Evolutionary conservation across 2,329 filamentous ascomycete genomes (phyloP), one percentile per base, ranked within the genome.

Genomic region (Xylariales sp.): DNA sequence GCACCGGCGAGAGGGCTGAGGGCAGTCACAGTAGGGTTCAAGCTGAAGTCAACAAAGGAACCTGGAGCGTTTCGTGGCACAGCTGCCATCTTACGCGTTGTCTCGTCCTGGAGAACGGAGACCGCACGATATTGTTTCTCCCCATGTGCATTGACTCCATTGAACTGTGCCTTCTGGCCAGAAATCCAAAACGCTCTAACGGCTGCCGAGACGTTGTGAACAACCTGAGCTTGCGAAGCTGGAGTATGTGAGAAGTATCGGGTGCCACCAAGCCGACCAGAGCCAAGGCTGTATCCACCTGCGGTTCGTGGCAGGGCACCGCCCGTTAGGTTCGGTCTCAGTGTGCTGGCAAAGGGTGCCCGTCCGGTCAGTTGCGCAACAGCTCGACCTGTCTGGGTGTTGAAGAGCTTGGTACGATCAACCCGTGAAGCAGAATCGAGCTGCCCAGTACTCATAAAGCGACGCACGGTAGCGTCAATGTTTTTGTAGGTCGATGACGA

Each of bases 181-280:
- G 86, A 89, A n/a, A 95, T 73, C 65, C 88, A 84, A 64, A 98
- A 96, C 11, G 89, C 90, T 38, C 93, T 81, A 54, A 97, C 83
- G 5, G 89, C 93, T 51, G 89, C 83, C 11, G 88, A 95, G n/a
- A 96, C 91, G 62, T 95, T 95, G 61, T 93, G 85, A 36, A 97
- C 78, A 32, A 97, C 88, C 60, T 97, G 88, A 1, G 90, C 88
- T 27, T 88, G 89, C 6, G 83, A 79, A 8, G 87, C 84, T 2
- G 91, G 88, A 1, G 81, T 78, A 64, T 96, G 90, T 1, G 88
- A 94, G 66, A 97, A 97, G 68, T 91, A 91, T 48, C 91, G 78
- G 17, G 82, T 80, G 30, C 84, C 86, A 48, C 85, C 81, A 41
- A 78, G 60, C 32, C 81, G 74, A 21, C 83, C 83, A 34, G 81